Conservation (phyloP, 805 yeast species). For the Limtongia smithiae region DNA sequence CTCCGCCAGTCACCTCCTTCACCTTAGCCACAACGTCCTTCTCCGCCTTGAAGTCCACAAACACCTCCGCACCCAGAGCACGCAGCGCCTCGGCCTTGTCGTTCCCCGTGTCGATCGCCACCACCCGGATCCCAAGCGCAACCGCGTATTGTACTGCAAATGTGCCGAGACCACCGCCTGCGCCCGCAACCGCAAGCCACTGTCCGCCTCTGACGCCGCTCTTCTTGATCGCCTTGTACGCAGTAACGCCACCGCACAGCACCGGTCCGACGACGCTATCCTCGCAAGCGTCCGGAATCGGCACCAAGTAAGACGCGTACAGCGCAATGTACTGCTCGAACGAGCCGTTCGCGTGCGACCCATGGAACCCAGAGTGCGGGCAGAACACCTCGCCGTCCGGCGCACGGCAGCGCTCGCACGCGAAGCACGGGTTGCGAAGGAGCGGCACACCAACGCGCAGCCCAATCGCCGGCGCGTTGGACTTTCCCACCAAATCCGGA, state of each 20-base stretch:
- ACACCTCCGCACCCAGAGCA: constrained; percentile 61
- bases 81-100: constrained; percentile 54
- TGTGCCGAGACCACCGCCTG: constrained; percentile 76
- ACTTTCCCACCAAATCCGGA: constrained; percentile 23
- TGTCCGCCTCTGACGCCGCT: constrained; percentile 65
- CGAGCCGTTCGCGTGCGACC: constrained; percentile 64
- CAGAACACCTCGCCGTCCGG: constrained; percentile 26
- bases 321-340: constrained; percentile 49
- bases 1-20: constrained; percentile 28
- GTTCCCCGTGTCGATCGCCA: constrained; percentile 68
- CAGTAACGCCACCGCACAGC: constrained; percentile 88
- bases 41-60: constrained; percentile 45
- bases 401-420: constrained; percentile 22
- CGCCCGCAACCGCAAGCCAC: constrained; percentile 75
- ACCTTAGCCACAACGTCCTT: constrained; percentile 41
- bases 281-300: constrained; percentile 67
- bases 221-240: constrained; percentile 82
- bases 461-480: constrained; percentile 30
- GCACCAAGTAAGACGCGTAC: constrained; percentile 62
- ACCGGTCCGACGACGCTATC: constrained; percentile 75
- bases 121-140: constrained; percentile 70
- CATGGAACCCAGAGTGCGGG: constrained; percentile 44
- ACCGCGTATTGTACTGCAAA: constrained; percentile 69
- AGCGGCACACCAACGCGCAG: constrained; percentile 33
- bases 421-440: constrained; percentile 29